Percentiles rank a stretch among this genome's conserved stretches.
Evolutionary conservation across 2,329 filamentous ascomycete genomes (phyloP).

Genomic region (Cadophora luteo-olivacea): DNA sequence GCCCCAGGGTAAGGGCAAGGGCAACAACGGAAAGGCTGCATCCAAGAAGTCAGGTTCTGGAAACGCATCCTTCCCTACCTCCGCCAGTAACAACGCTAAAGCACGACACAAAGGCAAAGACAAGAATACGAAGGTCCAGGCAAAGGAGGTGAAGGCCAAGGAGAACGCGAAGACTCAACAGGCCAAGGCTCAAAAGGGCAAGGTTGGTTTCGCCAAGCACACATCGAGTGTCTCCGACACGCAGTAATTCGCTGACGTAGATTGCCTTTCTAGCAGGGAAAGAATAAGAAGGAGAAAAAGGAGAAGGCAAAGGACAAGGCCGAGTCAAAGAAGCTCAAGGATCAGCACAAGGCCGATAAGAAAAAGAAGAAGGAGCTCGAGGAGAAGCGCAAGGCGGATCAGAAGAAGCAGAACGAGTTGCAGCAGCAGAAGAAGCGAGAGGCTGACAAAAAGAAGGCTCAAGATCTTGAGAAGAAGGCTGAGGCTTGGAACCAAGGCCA

Average conservation of each 20-base stretch:
- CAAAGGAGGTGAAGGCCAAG: background rate
- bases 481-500: slow-evolving; percentile 6
- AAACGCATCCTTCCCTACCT: slow-evolving; percentile 1
- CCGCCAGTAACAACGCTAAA: slow-evolving; percentile 10
- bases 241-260: background rate
- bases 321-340: slow-evolving; percentile 3
- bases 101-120: slow-evolving; percentile 16
- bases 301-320: slow-evolving; percentile 1
- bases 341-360: slow-evolving; percentile 11
- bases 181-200: background rate
- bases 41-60: slow-evolving; percentile 3
- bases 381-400: background rate
- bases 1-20: slow-evolving; percentile 3
- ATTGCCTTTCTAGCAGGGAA: background rate
- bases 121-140: background rate
- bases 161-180: background rate
- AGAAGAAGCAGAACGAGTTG: slow-evolving; percentile 8
- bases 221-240: background rate
- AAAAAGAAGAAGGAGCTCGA: slow-evolving; percentile 10
- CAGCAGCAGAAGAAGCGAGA: slow-evolving; percentile 4
- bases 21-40: background rate
- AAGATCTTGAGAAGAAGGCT: slow-evolving; percentile 14
- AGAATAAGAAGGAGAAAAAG: slow-evolving; percentile 14
- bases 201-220: background rate
- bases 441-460: slow-evolving; percentile 7